Conservation (phyloP, 176 grass and related monocot species). For the Tuctoria greenei region DNA sequence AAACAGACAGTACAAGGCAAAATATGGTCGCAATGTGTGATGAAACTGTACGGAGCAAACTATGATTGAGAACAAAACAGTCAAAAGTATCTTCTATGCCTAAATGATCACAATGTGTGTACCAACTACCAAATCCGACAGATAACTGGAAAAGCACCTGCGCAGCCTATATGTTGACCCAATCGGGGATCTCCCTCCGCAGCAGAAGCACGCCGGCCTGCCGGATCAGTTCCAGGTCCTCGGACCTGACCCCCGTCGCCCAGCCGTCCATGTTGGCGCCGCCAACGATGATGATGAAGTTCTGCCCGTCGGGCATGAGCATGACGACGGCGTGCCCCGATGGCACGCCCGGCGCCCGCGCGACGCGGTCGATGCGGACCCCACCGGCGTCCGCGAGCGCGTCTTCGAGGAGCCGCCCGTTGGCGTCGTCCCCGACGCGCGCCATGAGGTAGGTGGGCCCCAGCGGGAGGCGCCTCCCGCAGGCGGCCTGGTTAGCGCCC, state of each 20-base stretch:
- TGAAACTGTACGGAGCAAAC: no score
- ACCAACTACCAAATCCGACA: slow-evolving; percentile 1
- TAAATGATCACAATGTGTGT: not conserved
- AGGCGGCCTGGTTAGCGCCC: slow-evolving; percentile 85
- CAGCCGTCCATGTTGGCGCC: slow-evolving; percentile 95
- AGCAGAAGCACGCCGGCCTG: slow-evolving; percentile 67
- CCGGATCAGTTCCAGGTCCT: slow-evolving; percentile 68
- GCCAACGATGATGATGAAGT: slow-evolving; percentile 96
- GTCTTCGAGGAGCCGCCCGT: slow-evolving; percentile 76
- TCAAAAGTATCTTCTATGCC: not conserved
- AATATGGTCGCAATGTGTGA: no score
- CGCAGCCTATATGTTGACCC: slow-evolving; percentile 85
- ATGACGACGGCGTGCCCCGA: slow-evolving; percentile 94
- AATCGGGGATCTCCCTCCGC: slow-evolving; percentile 93
- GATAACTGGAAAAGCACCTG: slow-evolving; percentile 51
- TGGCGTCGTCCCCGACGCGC: slow-evolving; percentile 77
- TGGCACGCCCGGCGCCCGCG: slow-evolving; percentile 48
- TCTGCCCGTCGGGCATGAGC: slow-evolving; percentile 86
- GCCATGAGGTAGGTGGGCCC: slow-evolving; percentile 76
- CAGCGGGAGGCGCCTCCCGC: slow-evolving; percentile 64
- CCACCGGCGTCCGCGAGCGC: slow-evolving; percentile 60
- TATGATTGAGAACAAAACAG: no score
- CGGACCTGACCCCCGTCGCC: slow-evolving; percentile 48
- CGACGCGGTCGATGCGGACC: slow-evolving; percentile 65
- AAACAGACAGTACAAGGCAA: no score